Conservation (phyloP, 345 rosid species). For the Lumnitzera racemosa region DNA sequence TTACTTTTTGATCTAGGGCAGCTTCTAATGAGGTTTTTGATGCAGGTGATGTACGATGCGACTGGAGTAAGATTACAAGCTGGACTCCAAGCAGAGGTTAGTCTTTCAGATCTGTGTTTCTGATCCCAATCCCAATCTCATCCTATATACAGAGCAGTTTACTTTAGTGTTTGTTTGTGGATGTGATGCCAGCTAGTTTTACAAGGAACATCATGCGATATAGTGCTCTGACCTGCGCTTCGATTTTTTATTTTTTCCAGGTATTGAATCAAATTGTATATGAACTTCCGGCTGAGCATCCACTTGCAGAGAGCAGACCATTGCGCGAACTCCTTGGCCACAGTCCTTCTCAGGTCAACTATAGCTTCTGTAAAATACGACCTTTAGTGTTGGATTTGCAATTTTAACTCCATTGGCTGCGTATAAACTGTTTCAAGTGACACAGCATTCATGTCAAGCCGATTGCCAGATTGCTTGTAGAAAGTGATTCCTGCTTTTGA, state of each 20-base stretch:
- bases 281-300: conserved; percentile 94
- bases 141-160: too few relatives aligned
- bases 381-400: too few relatives aligned
- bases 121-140: too few relatives aligned
- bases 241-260: conserved; percentile 23
- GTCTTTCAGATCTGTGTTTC: background rate
- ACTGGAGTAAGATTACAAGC: conserved; percentile 93
- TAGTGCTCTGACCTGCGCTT: background rate
- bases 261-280: conserved; percentile 92
- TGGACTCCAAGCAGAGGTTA: conserved; percentile 98
- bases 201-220: background rate
- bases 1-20: conserved; percentile 5
- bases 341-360: conserved; percentile 81
- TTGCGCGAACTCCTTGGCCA: conserved; percentile 92
- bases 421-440: too few relatives aligned
- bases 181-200: too few relatives aligned
- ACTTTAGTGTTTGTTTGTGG: too few relatives aligned
- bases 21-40: background rate
- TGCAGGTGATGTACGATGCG: conserved; percentile 96
- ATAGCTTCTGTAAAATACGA: background rate
- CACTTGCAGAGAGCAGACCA: conserved; percentile 85
- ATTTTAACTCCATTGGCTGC: too few relatives aligned
- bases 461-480: too few relatives aligned
- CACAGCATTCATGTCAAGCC: too few relatives aligned
- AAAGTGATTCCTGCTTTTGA: too few relatives aligned